These are phyloP conservation scores for Trichophyton benhamiae DNA, from an alignment of 2,329 filamentous ascomycete species.

Conservation along the genomic window DNA sequence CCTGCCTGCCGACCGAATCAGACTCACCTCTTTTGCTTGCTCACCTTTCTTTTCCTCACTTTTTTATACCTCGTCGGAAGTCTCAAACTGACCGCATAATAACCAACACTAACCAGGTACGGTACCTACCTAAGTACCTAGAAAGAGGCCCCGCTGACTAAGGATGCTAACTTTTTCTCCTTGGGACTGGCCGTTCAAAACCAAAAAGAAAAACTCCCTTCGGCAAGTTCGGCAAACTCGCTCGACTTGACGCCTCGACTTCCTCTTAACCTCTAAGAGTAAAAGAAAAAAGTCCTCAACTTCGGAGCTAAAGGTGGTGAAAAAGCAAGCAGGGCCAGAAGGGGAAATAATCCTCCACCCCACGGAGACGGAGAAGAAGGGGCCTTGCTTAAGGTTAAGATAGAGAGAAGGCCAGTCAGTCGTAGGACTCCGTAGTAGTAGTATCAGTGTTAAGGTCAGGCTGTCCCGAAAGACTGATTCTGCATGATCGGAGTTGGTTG, in stretches of 20 bases:
- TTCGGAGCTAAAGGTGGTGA: background rate
- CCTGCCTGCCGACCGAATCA: background rate
- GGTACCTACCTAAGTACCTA: background rate
- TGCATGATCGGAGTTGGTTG: no score
- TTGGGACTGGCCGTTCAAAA: background rate
- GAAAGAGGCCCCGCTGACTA: background rate
- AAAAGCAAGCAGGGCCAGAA: no score
- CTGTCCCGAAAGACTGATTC: no score
- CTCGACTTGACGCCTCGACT: no score
- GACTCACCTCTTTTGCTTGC: background rate
- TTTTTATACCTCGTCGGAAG: no score
- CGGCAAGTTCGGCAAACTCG: conserved; percentile 4
- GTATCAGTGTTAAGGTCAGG: no score
- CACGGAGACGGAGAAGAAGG: background rate
- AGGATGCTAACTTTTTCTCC: background rate
- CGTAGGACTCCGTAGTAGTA: no score
- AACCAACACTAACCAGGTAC: no score
- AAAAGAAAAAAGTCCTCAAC: background rate
- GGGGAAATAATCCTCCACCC: background rate
- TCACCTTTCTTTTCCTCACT: background rate
- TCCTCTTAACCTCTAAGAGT: no score
- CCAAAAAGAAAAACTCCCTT: background rate
- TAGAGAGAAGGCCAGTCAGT: no score
- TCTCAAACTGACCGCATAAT: no score
- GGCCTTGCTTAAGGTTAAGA: no score